phyloP scores from a whole-genome alignment of 2,329 filamentous ascomycete species.

The Phaeosphaeria sp. region DNA sequence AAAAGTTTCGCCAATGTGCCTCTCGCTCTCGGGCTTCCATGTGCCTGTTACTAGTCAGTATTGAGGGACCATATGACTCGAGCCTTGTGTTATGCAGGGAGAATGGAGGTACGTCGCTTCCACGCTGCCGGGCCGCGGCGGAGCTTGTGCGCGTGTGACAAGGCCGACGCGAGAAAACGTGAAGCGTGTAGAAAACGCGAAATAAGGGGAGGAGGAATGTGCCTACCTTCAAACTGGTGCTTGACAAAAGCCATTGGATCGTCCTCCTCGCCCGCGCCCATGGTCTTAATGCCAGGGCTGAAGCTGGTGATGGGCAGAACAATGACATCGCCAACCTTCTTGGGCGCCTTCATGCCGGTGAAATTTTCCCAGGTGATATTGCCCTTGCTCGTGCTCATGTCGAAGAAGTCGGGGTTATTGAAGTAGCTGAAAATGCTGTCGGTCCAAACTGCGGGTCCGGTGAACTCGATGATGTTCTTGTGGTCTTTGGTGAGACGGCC shows the following conservation, averaged over 20 bases:
- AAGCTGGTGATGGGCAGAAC: constrained; percentile 97
- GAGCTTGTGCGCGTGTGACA: constrained; percentile 5
- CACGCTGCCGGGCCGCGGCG: constrained; percentile 3
- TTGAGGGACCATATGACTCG: constrained; percentile 11
- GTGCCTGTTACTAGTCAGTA: constrained; percentile 41
- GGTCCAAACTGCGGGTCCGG: constrained; percentile 93
- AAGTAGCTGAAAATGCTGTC: constrained; percentile 91
- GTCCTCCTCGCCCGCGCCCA: constrained; percentile 86
- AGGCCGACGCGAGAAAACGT: constrained; percentile 4
- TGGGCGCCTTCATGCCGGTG: constrained; percentile 81
- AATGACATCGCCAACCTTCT: constrained; percentile 91
- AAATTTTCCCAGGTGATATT: constrained; percentile 89
- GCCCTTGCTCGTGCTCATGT: constrained; percentile 72
- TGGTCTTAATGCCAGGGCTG: constrained; percentile 91
- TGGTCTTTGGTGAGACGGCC: constrained; percentile 71
- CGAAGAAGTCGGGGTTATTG: constrained; percentile 88
- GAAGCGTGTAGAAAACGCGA: constrained; percentile 1
- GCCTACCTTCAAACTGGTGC: constrained; percentile 91
- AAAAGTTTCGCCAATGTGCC: constrained; percentile 45
- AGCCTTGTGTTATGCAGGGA: constrained; percentile 4
- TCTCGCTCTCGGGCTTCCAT: constrained; percentile 45
- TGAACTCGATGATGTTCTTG: constrained; percentile 89
- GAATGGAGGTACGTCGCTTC: constrained; percentile 9
- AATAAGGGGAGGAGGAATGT: constrained; percentile 1
- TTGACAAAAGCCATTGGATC: constrained; percentile 98